phyloP scores from a whole-genome alignment of 345 rosid genomes.

The Aquilaria malaccensis region DNA sequence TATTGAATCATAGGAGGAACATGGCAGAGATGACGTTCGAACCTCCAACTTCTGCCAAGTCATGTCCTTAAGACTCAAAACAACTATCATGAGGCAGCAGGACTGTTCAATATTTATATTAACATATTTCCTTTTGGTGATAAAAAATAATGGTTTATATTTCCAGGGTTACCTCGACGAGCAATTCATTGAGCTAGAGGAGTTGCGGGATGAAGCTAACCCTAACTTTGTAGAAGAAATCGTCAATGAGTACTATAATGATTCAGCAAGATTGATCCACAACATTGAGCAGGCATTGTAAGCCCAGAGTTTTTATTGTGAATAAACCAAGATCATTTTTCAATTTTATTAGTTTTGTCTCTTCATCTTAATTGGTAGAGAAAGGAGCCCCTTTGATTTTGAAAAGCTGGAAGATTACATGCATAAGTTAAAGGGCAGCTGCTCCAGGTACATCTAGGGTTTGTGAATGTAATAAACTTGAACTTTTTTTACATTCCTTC shows the following conservation, averaged over 20 bases:
- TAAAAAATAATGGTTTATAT: not conserved
- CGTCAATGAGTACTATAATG: conserved; percentile 41
- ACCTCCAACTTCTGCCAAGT: not conserved
- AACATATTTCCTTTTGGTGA: no score
- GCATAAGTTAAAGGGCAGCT: conserved; percentile 44
- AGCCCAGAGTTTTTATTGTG: conserved; percentile 12
- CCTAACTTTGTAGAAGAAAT: conserved; percentile 69
- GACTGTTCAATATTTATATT: not conserved
- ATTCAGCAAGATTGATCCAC: conserved; percentile 51
- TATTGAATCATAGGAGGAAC: not conserved
- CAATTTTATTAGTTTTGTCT: not conserved
- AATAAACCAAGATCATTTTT: not conserved
- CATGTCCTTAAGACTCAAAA: not conserved
- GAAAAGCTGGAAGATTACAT: conserved; percentile 32
- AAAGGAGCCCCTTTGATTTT: conserved; percentile 22
- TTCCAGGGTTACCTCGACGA: conserved; percentile 70
- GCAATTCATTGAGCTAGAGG: conserved; percentile 60
- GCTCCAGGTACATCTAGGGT: conserved; percentile 29
- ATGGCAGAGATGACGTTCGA: not conserved
- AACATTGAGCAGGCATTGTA: conserved; percentile 60
- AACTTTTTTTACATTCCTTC: no score
- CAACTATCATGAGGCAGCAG: not conserved
- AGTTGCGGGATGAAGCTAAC: conserved; percentile 64
- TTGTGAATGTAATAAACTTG: no score
- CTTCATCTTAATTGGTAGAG: conserved; percentile 12